phyloP scores from a whole-genome alignment of 2,329 filamentous ascomycete species.

The Herpotrichia juniperi region DNA sequence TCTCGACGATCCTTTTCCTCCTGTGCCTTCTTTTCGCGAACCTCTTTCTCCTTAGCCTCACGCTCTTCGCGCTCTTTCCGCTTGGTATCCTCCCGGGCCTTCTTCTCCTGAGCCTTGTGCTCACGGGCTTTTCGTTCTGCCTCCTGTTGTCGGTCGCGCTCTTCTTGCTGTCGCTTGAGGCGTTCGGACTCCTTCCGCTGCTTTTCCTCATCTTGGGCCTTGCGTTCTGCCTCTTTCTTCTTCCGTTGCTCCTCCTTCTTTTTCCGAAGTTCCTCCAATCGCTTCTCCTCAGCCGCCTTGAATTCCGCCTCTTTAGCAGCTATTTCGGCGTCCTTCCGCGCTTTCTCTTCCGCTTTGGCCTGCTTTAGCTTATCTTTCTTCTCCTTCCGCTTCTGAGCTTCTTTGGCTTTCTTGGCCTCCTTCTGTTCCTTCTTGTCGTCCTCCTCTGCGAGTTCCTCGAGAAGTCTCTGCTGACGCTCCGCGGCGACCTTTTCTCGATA shows the following conservation, averaged over 20 bases:
- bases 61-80: slow-evolving; percentile 75
- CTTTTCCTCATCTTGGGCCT: slow-evolving; percentile 87
- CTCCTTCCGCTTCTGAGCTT: slow-evolving; percentile 94
- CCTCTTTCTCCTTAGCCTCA: slow-evolving; percentile 73
- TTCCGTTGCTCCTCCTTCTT: slow-evolving; percentile 89
- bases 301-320: slow-evolving; percentile 82
- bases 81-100: slow-evolving; percentile 71
- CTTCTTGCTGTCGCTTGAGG: slow-evolving; percentile 78
- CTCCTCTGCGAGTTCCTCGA: slow-evolving; percentile 92
- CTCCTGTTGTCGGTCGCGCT: slow-evolving; percentile 84
- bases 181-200: slow-evolving; percentile 85
- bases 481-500: slow-evolving; percentile 96
- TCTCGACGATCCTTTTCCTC: slow-evolving; percentile 65
- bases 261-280: slow-evolving; percentile 77
- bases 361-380: slow-evolving; percentile 90
- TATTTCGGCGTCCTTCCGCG: slow-evolving; percentile 84
- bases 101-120: slow-evolving; percentile 81
- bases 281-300: slow-evolving; percentile 77
- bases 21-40: slow-evolving; percentile 68
- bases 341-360: slow-evolving; percentile 87
- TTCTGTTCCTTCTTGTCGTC: slow-evolving; percentile 75
- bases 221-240: slow-evolving; percentile 89
- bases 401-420: slow-evolving; percentile 91
- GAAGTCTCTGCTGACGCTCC: slow-evolving; percentile 86
- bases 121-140: slow-evolving; percentile 83